Percentiles rank a stretch among this genome's conserved stretches.
These are phyloP conservation scores for Gossypium thurberi DNA, from an alignment of 345 rosid species.

Conservation along the genomic window DNA sequence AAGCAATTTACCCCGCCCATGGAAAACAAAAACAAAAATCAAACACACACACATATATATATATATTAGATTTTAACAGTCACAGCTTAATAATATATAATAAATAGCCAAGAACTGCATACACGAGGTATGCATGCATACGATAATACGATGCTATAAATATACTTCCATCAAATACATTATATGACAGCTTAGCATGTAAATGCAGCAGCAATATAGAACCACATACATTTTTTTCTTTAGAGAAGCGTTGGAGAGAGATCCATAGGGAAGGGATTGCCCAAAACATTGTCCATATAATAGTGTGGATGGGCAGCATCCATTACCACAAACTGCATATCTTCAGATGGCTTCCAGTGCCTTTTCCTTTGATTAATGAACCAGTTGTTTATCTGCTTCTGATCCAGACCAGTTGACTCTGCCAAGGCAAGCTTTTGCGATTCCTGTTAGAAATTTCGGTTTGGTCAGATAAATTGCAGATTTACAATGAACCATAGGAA, in stretches of 20 bases:
- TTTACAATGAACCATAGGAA: neutral
- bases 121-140: neutral
- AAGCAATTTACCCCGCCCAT: neutral
- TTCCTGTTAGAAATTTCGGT: slow-evolving; percentile 41
- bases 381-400: slow-evolving; percentile 99
- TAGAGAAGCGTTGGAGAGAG: slow-evolving; percentile 49
- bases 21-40: neutral
- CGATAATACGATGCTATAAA: neutral
- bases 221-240: neutral
- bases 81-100: neutral
- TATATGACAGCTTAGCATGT: neutral
- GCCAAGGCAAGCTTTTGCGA: slow-evolving; percentile 87
- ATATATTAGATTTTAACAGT: neutral
- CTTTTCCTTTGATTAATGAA: slow-evolving; percentile 97
- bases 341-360: slow-evolving; percentile 98
- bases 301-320: slow-evolving; percentile 76
- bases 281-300: slow-evolving; percentile 68
- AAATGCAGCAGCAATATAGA: neutral
- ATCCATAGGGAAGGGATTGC: slow-evolving; percentile 79
- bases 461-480: neutral
- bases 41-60: neutral
- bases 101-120: slow-evolving; percentile 1
- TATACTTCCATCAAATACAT: neutral
- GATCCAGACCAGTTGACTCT: slow-evolving; percentile 85
- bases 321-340: slow-evolving; percentile 91